Evolutionary conservation across 805 yeast species (phyloP), one percentile per base, ranked within the genome.

Genomic region (Wickerhamiella shivajii): DNA sequence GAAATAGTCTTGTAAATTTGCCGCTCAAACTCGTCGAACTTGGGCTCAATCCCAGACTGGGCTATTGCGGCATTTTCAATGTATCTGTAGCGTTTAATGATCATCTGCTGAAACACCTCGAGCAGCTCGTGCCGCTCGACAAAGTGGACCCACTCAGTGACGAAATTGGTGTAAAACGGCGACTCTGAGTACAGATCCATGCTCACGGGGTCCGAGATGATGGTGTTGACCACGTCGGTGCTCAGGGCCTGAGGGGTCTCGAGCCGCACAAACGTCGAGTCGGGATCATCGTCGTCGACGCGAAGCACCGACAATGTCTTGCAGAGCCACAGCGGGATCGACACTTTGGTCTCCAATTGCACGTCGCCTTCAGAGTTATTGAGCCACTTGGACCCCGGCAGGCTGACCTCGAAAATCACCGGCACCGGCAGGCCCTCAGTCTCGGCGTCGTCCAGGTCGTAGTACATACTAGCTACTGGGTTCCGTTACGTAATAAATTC

Each of bases 241-340:
- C 69, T 61, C 36, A 84, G 66, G 25, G 74, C 71, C 2, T 73
- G 78, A 1, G 97, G 97, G 31, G 69, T 72, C 17, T 70, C 56
- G 34, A 84, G 60, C 31, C 71, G 75, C 5, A 81, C 60, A 44
- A 81, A 79, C 4, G 77, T 70, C 5, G 50, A 44, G 11, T 44
- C 46, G 16, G 28, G 22, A 50, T 42, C 23, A 12, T 47, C 52
- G 13, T 48, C 56, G 20, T 44, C 50, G 45, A 39, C 63, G 47
- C 43, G 55, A 45, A 57, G 53, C 13, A 68, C 59, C 0, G 93
- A 93, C 20, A 85, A 57, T 2, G 77, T 67, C 38, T 74, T 74
- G 0, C 94, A 92, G 25, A 87, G 56, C 97, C 97, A 87, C 18
- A 84, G 53, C 0, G 97, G 97, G 16, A 87, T 61, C 26, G 27